phyloP scores from a whole-genome alignment of 2,329 filamentous ascomycete species.

The Colletotrichum sp. region DNA sequence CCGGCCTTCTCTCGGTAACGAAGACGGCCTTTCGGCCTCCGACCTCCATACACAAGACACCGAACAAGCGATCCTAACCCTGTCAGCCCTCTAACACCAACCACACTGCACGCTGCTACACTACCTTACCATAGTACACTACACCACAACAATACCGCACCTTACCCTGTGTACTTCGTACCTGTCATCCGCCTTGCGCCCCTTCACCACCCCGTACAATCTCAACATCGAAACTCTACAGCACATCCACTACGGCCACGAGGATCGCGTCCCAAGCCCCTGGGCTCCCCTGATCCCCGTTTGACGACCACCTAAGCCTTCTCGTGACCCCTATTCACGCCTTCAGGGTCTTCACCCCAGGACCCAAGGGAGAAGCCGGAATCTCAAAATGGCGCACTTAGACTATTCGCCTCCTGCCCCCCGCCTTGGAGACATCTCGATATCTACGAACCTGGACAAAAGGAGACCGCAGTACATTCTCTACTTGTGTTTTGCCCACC shows the following conservation, averaged over 20 bases:
- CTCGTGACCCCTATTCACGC: constrained; percentile 8
- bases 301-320: not conserved
- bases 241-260: not conserved
- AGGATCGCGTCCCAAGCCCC: not conserved
- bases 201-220: not conserved
- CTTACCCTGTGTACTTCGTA: not conserved
- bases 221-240: not conserved
- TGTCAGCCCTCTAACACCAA: not conserved
- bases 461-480: not conserved
- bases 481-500: not conserved
- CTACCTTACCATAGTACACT: too few species aligned
- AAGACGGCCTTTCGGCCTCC: constrained; percentile 21
- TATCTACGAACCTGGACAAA: not conserved
- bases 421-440: not conserved
- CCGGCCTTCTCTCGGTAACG: constrained; percentile 6
- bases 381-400: constrained; percentile 8
- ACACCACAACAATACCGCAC: not conserved
- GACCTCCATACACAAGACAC: not conserved
- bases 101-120: not conserved
- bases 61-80: not conserved
- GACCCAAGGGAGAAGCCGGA: constrained; percentile 4
- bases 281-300: not conserved
- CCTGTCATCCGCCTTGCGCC: not conserved
- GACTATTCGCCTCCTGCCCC: not conserved
- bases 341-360: not conserved